Conservation (phyloP, 2,329 filamentous ascomycete species). For the Sclerotinia nivalis region DNA sequence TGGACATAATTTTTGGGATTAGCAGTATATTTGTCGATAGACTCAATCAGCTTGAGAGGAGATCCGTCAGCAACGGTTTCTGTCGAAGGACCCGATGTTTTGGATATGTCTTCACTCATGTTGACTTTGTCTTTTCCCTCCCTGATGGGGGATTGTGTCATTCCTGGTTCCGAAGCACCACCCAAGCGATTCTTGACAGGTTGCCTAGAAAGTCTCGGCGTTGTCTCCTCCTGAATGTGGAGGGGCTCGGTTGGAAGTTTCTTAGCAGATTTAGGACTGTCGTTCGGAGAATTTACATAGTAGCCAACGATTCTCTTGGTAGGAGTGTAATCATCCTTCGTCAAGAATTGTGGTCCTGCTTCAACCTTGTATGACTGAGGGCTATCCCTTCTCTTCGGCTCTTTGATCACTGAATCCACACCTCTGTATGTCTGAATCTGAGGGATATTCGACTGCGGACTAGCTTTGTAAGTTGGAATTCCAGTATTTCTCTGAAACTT, state of each 20-base stretch:
- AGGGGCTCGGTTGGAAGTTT: background rate
- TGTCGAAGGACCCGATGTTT: background rate
- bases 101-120: constrained; percentile 8
- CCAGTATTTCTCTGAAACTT: constrained; percentile 2
- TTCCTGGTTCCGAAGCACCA: constrained; percentile 2
- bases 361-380: constrained; percentile 1
- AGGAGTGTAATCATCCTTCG: constrained; percentile 21
- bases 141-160: background rate
- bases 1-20: background rate
- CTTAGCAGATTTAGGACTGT: background rate
- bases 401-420: constrained; percentile 17
- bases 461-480: background rate
- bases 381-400: constrained; percentile 16
- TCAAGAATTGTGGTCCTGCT: constrained; percentile 9
- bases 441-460: background rate
- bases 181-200: background rate
- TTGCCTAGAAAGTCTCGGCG: background rate
- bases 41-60: background rate
- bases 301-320: constrained; percentile 20
- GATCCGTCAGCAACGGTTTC: background rate
- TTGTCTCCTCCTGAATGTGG: background rate
- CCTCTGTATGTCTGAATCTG: constrained; percentile 18
- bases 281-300: constrained; percentile 5
- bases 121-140: background rate
- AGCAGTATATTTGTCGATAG: background rate